phyloP scores from a whole-genome alignment of 371 early-diverging fungal species.

The Neoconidiobolus thromboides region DNA sequence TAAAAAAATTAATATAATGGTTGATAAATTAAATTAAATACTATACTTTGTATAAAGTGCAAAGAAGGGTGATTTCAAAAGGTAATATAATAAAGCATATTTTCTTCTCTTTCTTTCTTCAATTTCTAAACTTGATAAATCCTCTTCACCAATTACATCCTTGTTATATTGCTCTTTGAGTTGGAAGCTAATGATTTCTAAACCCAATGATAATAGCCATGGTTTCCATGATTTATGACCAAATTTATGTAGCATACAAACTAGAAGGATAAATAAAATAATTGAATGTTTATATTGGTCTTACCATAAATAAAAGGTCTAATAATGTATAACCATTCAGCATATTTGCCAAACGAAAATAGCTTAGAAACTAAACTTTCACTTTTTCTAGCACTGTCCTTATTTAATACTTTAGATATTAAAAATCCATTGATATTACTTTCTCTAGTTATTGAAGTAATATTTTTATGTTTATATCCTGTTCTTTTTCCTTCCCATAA shows the following conservation, averaged over 20 bases:
- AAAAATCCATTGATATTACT: slow-evolving; percentile 29
- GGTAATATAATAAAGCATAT: slow-evolving; percentile 49
- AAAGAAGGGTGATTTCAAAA: slow-evolving; percentile 74
- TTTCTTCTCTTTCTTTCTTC: slow-evolving; percentile 53
- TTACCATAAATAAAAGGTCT: slow-evolving; percentile 67
- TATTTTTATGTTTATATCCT: slow-evolving; percentile 17
- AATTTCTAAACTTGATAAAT: slow-evolving; percentile 39
- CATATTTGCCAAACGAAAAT: slow-evolving; percentile 29
- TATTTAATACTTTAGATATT: slow-evolving; percentile 35
- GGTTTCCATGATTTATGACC: slow-evolving; percentile 68
- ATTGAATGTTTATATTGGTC: neutral
- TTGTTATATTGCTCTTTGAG: slow-evolving; percentile 16
- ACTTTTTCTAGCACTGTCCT: slow-evolving; percentile 38
- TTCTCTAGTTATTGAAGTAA: slow-evolving; percentile 24
- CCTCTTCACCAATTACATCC: slow-evolving; percentile 12
- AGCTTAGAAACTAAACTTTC: slow-evolving; percentile 43
- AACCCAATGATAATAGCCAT: slow-evolving; percentile 54
- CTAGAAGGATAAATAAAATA: slow-evolving; percentile 14
- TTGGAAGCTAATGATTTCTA: slow-evolving; percentile 39
- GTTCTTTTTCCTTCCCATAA: slow-evolving; percentile 33
- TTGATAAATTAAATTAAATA: neutral
- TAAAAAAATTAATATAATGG: neutral
- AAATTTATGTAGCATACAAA: slow-evolving; percentile 47
- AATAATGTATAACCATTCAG: slow-evolving; percentile 63
- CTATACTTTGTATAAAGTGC: slow-evolving; percentile 49